Evolutionary conservation across 2,329 filamentous ascomycete species (phyloP).

Genomic region (Arthrobotrys conoides): DNA sequence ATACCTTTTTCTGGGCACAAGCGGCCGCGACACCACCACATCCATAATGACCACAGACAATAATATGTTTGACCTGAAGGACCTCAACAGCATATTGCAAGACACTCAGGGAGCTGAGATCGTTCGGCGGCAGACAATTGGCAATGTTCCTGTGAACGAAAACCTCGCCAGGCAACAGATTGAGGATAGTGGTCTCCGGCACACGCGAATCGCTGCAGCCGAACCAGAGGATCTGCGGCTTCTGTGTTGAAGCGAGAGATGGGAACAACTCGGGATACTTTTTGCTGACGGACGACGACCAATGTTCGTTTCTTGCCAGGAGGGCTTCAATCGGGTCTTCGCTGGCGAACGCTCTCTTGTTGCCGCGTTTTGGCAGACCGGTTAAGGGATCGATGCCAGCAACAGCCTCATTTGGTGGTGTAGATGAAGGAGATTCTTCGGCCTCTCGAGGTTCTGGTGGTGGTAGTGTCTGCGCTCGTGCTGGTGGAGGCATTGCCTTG

Average conservation of each 20-base stretch:
- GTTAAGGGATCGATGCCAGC: slow-evolving; percentile 16
- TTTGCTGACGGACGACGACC: slow-evolving; percentile 63
- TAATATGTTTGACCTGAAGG: slow-evolving; percentile 79
- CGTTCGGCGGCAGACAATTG: slow-evolving; percentile 81
- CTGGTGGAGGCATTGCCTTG: slow-evolving; percentile 13
- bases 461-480: not conserved
- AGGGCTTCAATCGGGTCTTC: slow-evolving; percentile 62
- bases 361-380: slow-evolving; percentile 33
- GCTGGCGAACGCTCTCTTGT: slow-evolving; percentile 60
- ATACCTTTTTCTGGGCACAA: slow-evolving; percentile 67
- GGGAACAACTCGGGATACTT: slow-evolving; percentile 64
- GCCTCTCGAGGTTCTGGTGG: not conserved
- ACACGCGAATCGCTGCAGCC: slow-evolving; percentile 89
- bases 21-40: slow-evolving; percentile 79
- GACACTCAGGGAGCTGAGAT: slow-evolving; percentile 81
- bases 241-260: slow-evolving; percentile 63
- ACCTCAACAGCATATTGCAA: slow-evolving; percentile 83
- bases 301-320: slow-evolving; percentile 62
- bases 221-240: slow-evolving; percentile 78
- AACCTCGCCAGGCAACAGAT: slow-evolving; percentile 84
- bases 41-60: slow-evolving; percentile 78
- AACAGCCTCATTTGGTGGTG: slow-evolving; percentile 24
- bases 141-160: slow-evolving; percentile 94
- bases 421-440: slow-evolving; percentile 4
- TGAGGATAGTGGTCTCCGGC: slow-evolving; percentile 85